Conservation (phyloP, 768 basidiomycete species). For the Hygrocybe punicea region DNA sequence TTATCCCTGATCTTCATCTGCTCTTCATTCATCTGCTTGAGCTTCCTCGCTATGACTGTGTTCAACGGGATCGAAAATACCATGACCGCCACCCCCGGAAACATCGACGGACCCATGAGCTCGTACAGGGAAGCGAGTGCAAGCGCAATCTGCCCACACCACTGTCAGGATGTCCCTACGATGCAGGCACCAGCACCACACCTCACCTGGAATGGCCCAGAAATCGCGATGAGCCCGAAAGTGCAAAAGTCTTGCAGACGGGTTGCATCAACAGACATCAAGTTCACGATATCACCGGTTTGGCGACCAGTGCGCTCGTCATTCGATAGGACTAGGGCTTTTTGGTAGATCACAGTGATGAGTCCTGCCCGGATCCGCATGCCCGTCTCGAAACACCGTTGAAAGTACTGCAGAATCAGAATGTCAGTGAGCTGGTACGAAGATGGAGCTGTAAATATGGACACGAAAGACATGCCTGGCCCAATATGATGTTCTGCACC, state of each 20-base stretch:
- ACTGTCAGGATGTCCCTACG: conserved; percentile 45
- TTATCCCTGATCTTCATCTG: conserved; percentile 95
- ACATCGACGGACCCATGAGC: conserved; percentile 88
- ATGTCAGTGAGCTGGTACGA: not conserved
- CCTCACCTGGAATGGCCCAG: conserved; percentile 41
- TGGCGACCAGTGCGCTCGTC: conserved; percentile 71
- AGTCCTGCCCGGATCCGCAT: conserved; percentile 94
- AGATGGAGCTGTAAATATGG: not conserved
- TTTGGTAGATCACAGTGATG: conserved; percentile 80
- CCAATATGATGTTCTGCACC: conserved; percentile 73
- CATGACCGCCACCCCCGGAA: conserved; percentile 88
- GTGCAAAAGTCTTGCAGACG: conserved; percentile 78
- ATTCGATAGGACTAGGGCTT: conserved; percentile 81
- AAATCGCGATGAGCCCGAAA: conserved; percentile 79
- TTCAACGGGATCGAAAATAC: conserved; percentile 75
- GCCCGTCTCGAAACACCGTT: conserved; percentile 72
- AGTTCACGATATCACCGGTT: conserved; percentile 90
- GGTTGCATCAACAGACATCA: conserved; percentile 86
- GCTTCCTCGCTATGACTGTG: conserved; percentile 61
- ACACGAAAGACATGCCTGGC: conserved; percentile 53
- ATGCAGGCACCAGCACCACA: too few relatives aligned
- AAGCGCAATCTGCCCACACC: conserved; percentile 36
- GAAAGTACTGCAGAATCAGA: conserved; percentile 62
- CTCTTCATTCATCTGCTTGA: conserved; percentile 74
- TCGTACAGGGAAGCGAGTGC: conserved; percentile 89